Evolutionary conservation across 768 basidiomycete genomes (phyloP).

Genomic region (Russula ochroleuca): DNA sequence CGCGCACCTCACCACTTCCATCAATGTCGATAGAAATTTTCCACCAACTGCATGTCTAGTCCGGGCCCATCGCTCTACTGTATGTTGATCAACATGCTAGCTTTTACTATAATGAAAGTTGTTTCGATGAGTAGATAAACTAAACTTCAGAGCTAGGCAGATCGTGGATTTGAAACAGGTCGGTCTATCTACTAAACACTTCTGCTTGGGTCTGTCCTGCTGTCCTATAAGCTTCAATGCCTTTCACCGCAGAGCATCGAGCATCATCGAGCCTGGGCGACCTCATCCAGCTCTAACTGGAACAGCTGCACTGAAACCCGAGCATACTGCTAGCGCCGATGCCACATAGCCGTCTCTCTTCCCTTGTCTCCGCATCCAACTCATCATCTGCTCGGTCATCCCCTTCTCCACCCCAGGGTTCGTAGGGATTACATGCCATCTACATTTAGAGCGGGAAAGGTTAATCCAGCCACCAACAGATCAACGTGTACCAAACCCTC

Average conservation of each 20-base stretch:
- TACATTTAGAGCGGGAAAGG: constrained; percentile 32
- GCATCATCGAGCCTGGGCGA: neutral
- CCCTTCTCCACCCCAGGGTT: constrained; percentile 80
- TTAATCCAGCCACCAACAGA: neutral
- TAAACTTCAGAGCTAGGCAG: neutral
- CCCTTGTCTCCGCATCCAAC: constrained; percentile 54
- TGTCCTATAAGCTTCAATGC: neutral
- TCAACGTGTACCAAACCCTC: constrained; percentile 31
- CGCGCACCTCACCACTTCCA: no score
- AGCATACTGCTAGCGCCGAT: constrained; percentile 71
- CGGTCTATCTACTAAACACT: neutral
- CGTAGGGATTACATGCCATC: constrained; percentile 87
- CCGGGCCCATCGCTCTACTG: no score
- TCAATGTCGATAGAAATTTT: no score
- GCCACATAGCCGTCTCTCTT: constrained; percentile 74
- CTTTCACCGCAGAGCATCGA: neutral
- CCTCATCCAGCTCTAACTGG: constrained; percentile 49
- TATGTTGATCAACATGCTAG: no score
- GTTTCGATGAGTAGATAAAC: no score
- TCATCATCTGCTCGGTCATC: constrained; percentile 42
- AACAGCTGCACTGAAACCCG: constrained; percentile 93
- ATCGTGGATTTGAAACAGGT: neutral
- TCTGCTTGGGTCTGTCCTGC: neutral
- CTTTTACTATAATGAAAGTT: no score
- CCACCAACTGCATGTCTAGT: no score